A percentile compares a stretch with the other conserved stretches of the same genome.
These are phyloP conservation scores for Sporothrix variecibatus DNA, from an alignment of 2,329 filamentous ascomycete species.

Conservation along the genomic window DNA sequence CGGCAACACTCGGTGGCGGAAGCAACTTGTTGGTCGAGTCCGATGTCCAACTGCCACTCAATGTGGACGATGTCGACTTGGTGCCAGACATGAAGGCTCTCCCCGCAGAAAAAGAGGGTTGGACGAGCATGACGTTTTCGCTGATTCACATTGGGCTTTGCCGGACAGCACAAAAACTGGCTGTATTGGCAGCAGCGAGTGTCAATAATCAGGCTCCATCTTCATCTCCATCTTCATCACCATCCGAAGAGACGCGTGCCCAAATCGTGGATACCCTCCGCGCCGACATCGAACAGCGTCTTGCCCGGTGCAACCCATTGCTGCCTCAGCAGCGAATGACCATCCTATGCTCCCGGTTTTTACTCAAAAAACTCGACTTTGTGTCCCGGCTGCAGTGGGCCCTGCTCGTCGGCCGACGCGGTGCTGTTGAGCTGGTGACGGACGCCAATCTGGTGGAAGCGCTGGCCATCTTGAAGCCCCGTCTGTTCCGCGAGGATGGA, in stretches of 20 bases:
- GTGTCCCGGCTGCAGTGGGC: conserved; percentile 2
- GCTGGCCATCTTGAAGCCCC: neutral
- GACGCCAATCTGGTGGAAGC: conserved; percentile 4
- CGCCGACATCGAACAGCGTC: neutral
- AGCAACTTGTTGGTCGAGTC: conserved; percentile 1
- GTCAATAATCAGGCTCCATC: neutral
- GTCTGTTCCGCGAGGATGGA: neutral
- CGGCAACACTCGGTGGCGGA: neutral
- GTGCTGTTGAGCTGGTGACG: neutral
- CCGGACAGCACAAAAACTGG: neutral
- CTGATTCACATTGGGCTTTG: neutral
- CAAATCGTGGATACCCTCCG: neutral
- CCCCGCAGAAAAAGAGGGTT: neutral
- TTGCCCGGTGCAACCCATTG: neutral
- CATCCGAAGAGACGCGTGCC: neutral
- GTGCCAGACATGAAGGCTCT: neutral
- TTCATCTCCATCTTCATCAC: neutral
- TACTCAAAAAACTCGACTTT: conserved; percentile 4
- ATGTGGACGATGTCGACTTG: neutral
- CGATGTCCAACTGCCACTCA: neutral
- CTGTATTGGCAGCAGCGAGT: neutral
- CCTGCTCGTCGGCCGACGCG: neutral
- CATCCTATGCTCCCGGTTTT: neutral
- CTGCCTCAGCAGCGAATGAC: conserved; percentile 13
- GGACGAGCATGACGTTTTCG: conserved; percentile 16